phyloP scores from a whole-genome alignment of 106 monocot species.

The Phalaenopsis equestris region DNA sequence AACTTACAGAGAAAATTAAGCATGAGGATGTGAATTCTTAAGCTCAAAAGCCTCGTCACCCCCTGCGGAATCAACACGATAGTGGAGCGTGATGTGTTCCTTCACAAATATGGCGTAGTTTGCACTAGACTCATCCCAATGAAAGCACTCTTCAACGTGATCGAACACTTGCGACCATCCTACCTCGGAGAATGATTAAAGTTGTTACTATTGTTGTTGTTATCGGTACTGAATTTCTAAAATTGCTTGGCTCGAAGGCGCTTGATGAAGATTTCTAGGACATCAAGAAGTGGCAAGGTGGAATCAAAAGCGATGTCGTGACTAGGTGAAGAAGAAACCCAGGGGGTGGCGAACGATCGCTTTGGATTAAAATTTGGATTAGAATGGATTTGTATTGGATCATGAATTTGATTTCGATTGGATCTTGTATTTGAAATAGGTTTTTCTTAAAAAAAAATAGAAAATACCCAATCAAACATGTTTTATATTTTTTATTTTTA shows the following conservation, averaged over 20 bases:
- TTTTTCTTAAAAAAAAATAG: no score
- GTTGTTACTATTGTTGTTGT: slow-evolving; percentile 51
- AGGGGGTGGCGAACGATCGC: slow-evolving; percentile 20
- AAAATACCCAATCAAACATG: no score
- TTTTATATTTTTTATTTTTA: no score
- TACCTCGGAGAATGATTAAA: slow-evolving; percentile 85
- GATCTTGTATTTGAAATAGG: no score
- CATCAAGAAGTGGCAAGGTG: slow-evolving; percentile 65
- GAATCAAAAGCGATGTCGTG: slow-evolving; percentile 58
- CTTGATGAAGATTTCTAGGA: slow-evolving; percentile 65
- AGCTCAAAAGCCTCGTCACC: slow-evolving; percentile 82
- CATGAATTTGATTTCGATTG: no score
- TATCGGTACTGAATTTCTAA: slow-evolving; percentile 27
- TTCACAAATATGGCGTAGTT: slow-evolving; percentile 56
- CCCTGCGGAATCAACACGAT: slow-evolving; percentile 41
- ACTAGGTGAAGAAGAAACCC: slow-evolving; percentile 43
- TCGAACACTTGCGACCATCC: slow-evolving; percentile 83
- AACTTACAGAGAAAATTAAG: background rate
- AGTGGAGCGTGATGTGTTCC: slow-evolving; percentile 50
- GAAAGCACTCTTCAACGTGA: slow-evolving; percentile 21
- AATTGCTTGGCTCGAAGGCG: slow-evolving; percentile 55
- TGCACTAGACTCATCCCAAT: slow-evolving; percentile 54
- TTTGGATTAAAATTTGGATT: background rate
- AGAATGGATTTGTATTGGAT: no score
- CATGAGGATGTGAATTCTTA: slow-evolving; percentile 11